phyloP scores from a whole-genome alignment of 805 yeast species.

The Nakazawaea ernobii region DNA sequence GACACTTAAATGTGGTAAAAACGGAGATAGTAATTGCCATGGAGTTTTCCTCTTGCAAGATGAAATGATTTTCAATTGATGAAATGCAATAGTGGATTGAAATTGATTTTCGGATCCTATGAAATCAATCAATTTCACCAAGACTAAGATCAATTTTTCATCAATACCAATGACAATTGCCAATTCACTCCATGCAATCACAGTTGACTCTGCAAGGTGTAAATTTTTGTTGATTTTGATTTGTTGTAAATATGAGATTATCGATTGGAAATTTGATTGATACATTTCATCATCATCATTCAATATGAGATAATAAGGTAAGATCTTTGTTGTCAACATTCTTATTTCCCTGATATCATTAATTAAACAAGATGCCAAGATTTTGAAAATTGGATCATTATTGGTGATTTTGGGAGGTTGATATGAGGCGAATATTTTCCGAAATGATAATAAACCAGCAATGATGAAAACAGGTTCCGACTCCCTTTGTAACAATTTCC shows the following conservation, averaged over 20 bases:
- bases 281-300: slow-evolving; percentile 33
- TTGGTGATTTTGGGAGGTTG: slow-evolving; percentile 36
- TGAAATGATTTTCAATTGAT: slow-evolving; percentile 57
- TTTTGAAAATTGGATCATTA: slow-evolving; percentile 28
- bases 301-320: slow-evolving; percentile 47
- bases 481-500: neutral
- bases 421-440: slow-evolving; percentile 46
- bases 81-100: slow-evolving; percentile 63
- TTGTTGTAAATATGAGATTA: slow-evolving; percentile 37
- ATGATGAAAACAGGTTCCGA: neutral
- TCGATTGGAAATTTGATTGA: slow-evolving; percentile 36
- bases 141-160: slow-evolving; percentile 59
- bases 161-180: slow-evolving; percentile 54
- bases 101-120: slow-evolving; percentile 62
- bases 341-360: slow-evolving; percentile 51
- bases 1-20: slow-evolving; percentile 65
- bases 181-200: slow-evolving; percentile 59
- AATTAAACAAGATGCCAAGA: slow-evolving; percentile 33
- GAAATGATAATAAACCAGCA: slow-evolving; percentile 32
- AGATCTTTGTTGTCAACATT: slow-evolving; percentile 41
- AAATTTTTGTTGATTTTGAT: slow-evolving; percentile 29
- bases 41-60: slow-evolving; percentile 53
- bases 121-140: slow-evolving; percentile 59
- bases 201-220: slow-evolving; percentile 52
- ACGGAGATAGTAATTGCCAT: slow-evolving; percentile 77